Evolutionary conservation across 1,139 yeast species (phyloP).

Genomic region (Wickerhamiella pararugosa): DNA sequence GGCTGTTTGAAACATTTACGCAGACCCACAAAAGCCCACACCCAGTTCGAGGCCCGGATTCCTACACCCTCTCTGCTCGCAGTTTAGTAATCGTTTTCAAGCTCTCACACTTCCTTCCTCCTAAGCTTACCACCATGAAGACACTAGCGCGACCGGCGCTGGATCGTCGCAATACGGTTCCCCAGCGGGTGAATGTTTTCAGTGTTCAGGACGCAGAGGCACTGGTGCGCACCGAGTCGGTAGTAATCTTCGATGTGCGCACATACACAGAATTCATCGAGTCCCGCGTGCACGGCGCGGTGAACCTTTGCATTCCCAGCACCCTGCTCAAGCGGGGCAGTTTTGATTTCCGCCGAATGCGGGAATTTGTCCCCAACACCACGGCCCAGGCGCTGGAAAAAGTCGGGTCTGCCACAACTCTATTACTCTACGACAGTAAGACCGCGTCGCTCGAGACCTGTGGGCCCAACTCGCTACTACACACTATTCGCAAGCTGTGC

Average conservation of each 20-base stretch:
- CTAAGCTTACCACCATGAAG: too few relatives aligned
- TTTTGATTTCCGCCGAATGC: conserved; percentile 41
- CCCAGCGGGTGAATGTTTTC: conserved; percentile 3
- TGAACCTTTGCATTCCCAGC: conserved; percentile 63
- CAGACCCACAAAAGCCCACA: too few relatives aligned
- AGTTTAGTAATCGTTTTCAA: not conserved
- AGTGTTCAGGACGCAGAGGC: not conserved
- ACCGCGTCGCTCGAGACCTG: conserved; percentile 24
- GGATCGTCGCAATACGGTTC: conserved; percentile 6
- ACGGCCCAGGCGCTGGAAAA: conserved; percentile 23
- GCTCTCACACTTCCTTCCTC: not conserved
- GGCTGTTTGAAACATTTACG: too few relatives aligned
- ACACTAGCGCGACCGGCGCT: conserved; percentile 1
- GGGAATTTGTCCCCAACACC: conserved; percentile 36
- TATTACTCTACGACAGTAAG: conserved; percentile 39
- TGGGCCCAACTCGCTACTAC: conserved; percentile 22
- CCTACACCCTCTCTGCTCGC: not conserved
- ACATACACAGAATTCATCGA: conserved; percentile 49
- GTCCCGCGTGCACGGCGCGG: conserved; percentile 38
- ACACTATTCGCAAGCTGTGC: conserved; percentile 36
- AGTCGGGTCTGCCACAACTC: conserved; percentile 18
- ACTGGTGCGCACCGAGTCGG: conserved; percentile 10
- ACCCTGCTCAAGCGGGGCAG: conserved; percentile 57
- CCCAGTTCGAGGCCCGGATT: too few relatives aligned
- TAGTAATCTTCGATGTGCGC: conserved; percentile 48